These are phyloP conservation scores for Rhodamnia argentea DNA, from an alignment of 345 rosid genomes.

Conservation along the genomic window DNA sequence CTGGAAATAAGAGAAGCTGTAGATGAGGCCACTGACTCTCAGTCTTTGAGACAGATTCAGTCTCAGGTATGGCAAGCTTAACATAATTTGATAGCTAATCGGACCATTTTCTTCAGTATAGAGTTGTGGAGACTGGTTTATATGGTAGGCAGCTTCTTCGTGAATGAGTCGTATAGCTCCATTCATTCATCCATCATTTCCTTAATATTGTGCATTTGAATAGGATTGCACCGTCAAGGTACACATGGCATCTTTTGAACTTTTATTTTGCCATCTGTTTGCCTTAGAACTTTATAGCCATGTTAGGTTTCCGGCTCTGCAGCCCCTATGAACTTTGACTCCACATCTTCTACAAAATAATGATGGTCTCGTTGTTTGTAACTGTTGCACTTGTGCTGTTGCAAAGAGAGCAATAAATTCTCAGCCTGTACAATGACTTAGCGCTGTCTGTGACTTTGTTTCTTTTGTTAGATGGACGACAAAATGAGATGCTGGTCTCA, in stretches of 20 bases:
- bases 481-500: conserved; percentile 53
- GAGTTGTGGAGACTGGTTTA: not conserved
- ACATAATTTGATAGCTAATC: not conserved
- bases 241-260: not conserved
- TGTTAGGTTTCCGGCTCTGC: not conserved
- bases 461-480: conserved; percentile 45
- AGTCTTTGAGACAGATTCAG: conserved; percentile 42
- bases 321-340: not conserved
- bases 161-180: not conserved
- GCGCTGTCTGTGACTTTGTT: not conserved
- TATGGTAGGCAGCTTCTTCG: not conserved
- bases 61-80: conserved; percentile 36
- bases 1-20: conserved; percentile 92
- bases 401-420: not conserved
- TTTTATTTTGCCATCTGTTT: not conserved
- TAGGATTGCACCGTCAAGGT: not conserved
- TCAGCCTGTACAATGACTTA: not conserved
- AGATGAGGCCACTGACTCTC: conserved; percentile 59
- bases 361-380: not conserved
- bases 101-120: not conserved
- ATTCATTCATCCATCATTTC: not conserved
- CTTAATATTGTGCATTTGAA: not conserved
- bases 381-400: not conserved
- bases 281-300: not conserved
- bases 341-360: not conserved